Evolutionary conservation across 2,329 filamentous ascomycete genomes (phyloP).

Genomic region (Fusarium bactridioides): DNA sequence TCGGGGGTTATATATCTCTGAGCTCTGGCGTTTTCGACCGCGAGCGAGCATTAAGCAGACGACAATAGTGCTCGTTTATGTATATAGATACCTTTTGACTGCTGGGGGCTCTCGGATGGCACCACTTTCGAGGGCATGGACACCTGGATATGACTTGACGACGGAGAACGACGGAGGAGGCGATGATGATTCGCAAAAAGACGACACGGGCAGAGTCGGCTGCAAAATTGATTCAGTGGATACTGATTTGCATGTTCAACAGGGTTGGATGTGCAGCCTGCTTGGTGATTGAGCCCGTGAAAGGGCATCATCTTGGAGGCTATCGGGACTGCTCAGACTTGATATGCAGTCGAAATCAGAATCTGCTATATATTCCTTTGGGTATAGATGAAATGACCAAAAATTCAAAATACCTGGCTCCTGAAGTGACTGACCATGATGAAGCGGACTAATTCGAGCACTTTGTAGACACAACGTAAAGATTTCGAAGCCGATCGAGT

Average conservation of each 20-base stretch:
- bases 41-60: conserved; percentile 29
- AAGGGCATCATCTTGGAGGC: conserved; percentile 18
- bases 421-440: not conserved
- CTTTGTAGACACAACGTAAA: not conserved
- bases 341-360: conserved; percentile 38
- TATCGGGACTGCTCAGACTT: conserved; percentile 20
- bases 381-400: conserved; percentile 49
- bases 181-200: conserved; percentile 28
- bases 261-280: conserved; percentile 26
- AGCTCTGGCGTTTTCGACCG: not conserved
- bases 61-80: conserved; percentile 27
- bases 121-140: conserved; percentile 21
- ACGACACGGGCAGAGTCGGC: conserved; percentile 29
- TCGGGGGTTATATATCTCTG: not conserved
- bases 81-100: conserved; percentile 41
- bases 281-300: conserved; percentile 7
- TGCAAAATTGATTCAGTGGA: conserved; percentile 36
- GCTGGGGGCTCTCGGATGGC: conserved; percentile 26
- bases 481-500: not conserved
- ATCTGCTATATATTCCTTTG: conserved; percentile 48
- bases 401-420: conserved; percentile 32
- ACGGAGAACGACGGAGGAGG: conserved; percentile 28
- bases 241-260: conserved; percentile 20
- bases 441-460: not conserved
- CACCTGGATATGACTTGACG: conserved; percentile 43